These are phyloP conservation scores for Craspedostauros australis DNA, from an alignment of 108 stramenopile species.

Conservation along the genomic window DNA sequence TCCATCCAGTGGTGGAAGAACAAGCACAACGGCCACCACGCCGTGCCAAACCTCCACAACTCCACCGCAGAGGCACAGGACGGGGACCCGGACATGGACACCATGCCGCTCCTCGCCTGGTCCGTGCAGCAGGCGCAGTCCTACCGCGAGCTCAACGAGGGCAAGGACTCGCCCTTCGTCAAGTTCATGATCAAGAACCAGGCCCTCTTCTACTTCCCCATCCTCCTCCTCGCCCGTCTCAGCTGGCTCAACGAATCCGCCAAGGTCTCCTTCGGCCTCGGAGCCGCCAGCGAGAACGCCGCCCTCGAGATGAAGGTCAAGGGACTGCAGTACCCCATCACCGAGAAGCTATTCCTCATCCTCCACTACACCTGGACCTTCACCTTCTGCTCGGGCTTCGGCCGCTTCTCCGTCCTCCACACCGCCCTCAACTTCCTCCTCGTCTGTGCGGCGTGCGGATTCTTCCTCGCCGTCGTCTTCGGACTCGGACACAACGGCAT, in stretches of 20 bases:
- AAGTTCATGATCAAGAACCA: conserved; percentile 85
- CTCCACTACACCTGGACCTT: conserved; percentile 83
- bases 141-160: conserved; percentile 68
- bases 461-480: conserved; percentile 95
- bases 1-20: conserved; percentile 95
- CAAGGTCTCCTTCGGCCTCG: conserved; percentile 87
- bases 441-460: conserved; percentile 83
- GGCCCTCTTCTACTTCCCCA: conserved; percentile 94
- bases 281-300: conserved; percentile 78
- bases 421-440: conserved; percentile 62
- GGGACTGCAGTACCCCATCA: conserved; percentile 76
- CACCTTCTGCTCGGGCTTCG: conserved; percentile 65
- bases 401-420: conserved; percentile 60
- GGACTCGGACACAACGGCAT: conserved; percentile 99
- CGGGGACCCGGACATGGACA: conserved; percentile 97
- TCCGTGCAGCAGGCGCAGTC: conserved; percentile 89
- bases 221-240: conserved; percentile 90
- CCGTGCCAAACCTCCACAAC: conserved; percentile 96
- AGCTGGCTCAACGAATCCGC: conserved; percentile 95
- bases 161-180: conserved; percentile 69
- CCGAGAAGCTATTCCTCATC: conserved; percentile 68
- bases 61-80: conserved; percentile 68
- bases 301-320: conserved; percentile 66
- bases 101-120: conserved; percentile 98
- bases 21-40: conserved; percentile 99